phyloP scores from a whole-genome alignment of 257 asterid genomes.

The Solanum habrochaites region DNA sequence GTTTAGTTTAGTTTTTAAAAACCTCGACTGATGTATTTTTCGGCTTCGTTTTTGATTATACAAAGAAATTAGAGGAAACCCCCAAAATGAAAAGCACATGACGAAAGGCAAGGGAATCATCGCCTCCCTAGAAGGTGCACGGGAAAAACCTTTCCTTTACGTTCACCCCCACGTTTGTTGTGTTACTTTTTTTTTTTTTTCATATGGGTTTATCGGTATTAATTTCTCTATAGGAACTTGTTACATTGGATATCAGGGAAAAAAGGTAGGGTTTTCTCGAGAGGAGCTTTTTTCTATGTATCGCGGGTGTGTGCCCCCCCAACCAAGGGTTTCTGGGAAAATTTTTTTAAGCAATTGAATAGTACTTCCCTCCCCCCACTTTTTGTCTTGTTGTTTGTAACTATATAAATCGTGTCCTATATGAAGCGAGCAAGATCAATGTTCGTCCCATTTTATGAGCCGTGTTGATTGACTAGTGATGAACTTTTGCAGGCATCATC shows the following conservation, averaged over 20 bases:
- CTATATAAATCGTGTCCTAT: too few species aligned
- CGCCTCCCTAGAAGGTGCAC: slow-evolving; percentile 77
- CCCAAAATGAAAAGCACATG: slow-evolving; percentile 67
- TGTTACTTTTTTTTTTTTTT: too few species aligned
- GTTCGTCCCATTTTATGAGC: not conserved
- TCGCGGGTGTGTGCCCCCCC: slow-evolving; percentile 73
- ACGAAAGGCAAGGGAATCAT: slow-evolving; percentile 88
- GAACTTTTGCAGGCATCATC: slow-evolving; percentile 39
- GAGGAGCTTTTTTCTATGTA: slow-evolving; percentile 74
- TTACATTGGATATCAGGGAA: slow-evolving; percentile 18
- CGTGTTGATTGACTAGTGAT: not conserved
- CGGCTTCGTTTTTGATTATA: slow-evolving; percentile 54
- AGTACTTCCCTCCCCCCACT: too few species aligned
- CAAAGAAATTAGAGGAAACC: slow-evolving; percentile 72
- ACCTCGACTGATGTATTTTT: not conserved
- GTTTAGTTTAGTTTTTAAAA: not conserved
- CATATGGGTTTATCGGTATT: not conserved
- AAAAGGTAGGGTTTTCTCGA: slow-evolving; percentile 66
- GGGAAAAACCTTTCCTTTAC: not conserved
- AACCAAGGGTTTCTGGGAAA: too few species aligned
- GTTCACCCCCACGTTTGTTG: not conserved
- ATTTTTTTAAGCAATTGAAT: not conserved
- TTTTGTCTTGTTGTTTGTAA: too few species aligned
- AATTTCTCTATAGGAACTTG: not conserved
- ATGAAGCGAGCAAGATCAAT: not conserved